Evolutionary conservation across 495 filamentous ascomycete species (phyloP), one percentile per base, ranked within the genome.

Genomic region (Podospora didyma): DNA sequence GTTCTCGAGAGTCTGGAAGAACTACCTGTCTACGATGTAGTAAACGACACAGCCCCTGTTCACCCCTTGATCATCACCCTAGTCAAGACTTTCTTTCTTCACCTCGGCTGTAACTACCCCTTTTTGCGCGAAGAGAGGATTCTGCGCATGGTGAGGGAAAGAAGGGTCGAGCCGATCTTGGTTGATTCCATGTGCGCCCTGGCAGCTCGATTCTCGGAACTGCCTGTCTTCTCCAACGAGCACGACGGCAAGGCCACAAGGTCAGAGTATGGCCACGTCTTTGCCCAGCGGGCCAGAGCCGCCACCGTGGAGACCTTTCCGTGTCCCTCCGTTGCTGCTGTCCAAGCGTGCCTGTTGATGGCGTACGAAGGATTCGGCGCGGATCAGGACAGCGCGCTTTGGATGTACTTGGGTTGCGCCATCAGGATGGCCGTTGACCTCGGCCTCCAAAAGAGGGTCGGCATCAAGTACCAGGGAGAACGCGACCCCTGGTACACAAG

Each of bases 341-440:
- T 91, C 3, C 89, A 93, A 61, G 88, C 89, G 7, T 90, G 85
- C 46, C 71, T 95, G 26, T 69, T 95, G 44, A 79, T 95, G 68
- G 89, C 89, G 0, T 95, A 95, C 68, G 87, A 92, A 58, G 86
- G 89, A 42, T 95, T 95, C 57, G 90, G 90, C 12, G 86, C 87
- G 20, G 89, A 90, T 61, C 87, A 88, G 58, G 90, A 93, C 64
- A 93, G 89, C 68, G 89, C 89, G 2, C 73, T 95, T 17, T 95
- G 89, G 90, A 93, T 92, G 89, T 92, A 92, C 60, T 73, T 93
- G 16, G 90, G 90, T 0, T 85, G 89, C 55, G 85, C 89, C 0
- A 93, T 95, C 60, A 81, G 90, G 23, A 91, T 95, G 88, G 88
- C 88, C 0, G 82, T 92, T 53, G 90, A 95, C 66, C 77, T 95